Evolutionary conservation across 345 rosid species (phyloP), one percentile per base, ranked within the genome.

Genomic region (Citropsis articulata): DNA sequence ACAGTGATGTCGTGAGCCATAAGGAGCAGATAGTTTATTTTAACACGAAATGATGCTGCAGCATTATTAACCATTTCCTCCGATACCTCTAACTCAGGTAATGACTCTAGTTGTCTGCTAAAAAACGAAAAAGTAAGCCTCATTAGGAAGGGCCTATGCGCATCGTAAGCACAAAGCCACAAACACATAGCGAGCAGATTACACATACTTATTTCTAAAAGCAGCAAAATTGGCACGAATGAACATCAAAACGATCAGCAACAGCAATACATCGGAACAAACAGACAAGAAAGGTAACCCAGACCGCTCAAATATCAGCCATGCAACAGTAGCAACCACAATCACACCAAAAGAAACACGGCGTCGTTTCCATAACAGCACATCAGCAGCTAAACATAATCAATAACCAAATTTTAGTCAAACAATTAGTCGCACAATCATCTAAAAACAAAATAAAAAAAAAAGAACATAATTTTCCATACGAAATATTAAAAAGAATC

Each of bases 221-320:
- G 85, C 88, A 83, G 91, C 91, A 87, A 77, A 79, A 65, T 88
- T 93, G 78, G 96, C 91, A 66, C 75, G 85, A 55, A 89, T 21
- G 63, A 89, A 95, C 76, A 90, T 73, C 68, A 87, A 10, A 5
- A 91, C 85, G 59, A 91, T 86, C 79, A 86, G 81, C 59, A 91
- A 81, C 70, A 95, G 87, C 85, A 93, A 84, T 76, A 93, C 88
- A 81, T 95, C 94, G 9, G 99, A 89, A 75, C 94, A 91, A 72
- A 95, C 75, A 33, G 97, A 88, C 79, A 96, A 85, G 90, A 91
- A 89, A 9, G 97, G 88, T 66, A 96, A 85, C 27, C 94, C 94
- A 24, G 99, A 90, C 62, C 83, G 79, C 88, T 92, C 98, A 77
- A 90, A 90, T 66, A 88, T 82, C 64, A 93, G 81, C 97, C 97